Conservation (phyloP, 169 alveolate genomes). For the Plasmodium coatneyi region DNA sequence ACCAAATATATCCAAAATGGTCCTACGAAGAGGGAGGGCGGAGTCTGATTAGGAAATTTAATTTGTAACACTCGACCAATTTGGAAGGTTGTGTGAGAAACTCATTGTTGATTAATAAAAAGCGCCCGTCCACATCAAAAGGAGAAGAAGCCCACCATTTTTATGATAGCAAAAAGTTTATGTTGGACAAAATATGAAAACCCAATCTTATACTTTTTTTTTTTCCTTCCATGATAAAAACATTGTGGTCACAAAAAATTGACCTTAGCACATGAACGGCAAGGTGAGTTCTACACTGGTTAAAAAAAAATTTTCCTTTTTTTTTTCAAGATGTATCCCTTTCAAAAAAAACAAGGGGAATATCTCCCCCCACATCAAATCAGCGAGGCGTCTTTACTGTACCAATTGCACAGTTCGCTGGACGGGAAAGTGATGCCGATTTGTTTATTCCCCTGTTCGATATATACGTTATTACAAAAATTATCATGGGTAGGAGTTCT, state of each 20-base stretch:
- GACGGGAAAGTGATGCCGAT: neutral
- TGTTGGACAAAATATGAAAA: neutral
- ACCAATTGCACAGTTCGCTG: neutral
- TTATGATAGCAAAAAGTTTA: neutral
- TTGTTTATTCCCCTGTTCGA: neutral
- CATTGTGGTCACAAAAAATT: neutral
- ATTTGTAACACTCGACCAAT: too few relatives aligned
- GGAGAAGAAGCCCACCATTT: neutral
- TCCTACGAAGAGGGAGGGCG: neutral
- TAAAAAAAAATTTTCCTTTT: neutral
- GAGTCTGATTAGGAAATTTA: neutral
- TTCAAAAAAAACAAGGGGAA: neutral
- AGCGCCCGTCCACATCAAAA: neutral
- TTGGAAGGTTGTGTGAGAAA: too few relatives aligned
- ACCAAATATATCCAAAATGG: neutral
- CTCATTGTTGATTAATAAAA: neutral
- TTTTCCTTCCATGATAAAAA: neutral
- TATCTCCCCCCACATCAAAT: neutral
- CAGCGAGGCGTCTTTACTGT: neutral
- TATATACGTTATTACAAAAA: neutral
- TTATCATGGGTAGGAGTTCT: neutral
- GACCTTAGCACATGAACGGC: neutral
- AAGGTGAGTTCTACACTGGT: neutral
- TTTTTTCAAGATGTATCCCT: neutral
- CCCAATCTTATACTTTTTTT: neutral